These are phyloP conservation scores for Echinosophora koreensis DNA, from an alignment of 306 rosid genomes.

Conservation along the genomic window DNA sequence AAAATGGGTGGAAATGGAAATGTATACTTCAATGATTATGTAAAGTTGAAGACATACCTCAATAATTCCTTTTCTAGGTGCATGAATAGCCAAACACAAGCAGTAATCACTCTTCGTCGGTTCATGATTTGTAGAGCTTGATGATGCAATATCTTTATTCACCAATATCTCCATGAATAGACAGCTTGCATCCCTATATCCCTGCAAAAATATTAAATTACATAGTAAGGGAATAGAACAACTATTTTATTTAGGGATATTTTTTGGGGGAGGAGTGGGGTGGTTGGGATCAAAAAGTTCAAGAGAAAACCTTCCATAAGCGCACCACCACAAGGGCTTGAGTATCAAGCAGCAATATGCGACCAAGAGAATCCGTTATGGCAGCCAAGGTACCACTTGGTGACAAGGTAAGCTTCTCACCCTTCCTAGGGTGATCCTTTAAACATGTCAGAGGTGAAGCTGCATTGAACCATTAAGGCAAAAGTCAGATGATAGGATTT, in stretches of 20 bases:
- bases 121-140: slow-evolving; percentile 71
- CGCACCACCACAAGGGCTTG: slow-evolving; percentile 99
- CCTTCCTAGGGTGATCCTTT: slow-evolving; percentile 97
- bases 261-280: not conserved
- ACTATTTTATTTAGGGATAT: not conserved
- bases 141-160: slow-evolving; percentile 69
- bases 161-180: slow-evolving; percentile 97
- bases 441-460: slow-evolving; percentile 92
- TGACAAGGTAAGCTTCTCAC: slow-evolving; percentile 93
- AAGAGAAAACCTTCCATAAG: slow-evolving; percentile 82
- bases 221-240: slow-evolving; percentile 32
- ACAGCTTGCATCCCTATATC: slow-evolving; percentile 95
- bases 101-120: slow-evolving; percentile 90
- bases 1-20: slow-evolving; percentile 2
- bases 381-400: slow-evolving; percentile 99
- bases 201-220: slow-evolving; percentile 62
- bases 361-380: slow-evolving; percentile 97
- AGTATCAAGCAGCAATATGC: slow-evolving; percentile 92
- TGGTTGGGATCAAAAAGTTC: slow-evolving; percentile 4
- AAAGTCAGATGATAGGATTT: slow-evolving; percentile 43
- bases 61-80: slow-evolving; percentile 92
- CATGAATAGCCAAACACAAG: slow-evolving; percentile 96
- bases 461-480: slow-evolving; percentile 57
- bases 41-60: slow-evolving; percentile 63
- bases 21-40: slow-evolving; percentile 1